Base-by-base conservation (phyloP, 1,284 basidiomycete species). In the Cutaneotrichosporon arboriforme region DNA sequence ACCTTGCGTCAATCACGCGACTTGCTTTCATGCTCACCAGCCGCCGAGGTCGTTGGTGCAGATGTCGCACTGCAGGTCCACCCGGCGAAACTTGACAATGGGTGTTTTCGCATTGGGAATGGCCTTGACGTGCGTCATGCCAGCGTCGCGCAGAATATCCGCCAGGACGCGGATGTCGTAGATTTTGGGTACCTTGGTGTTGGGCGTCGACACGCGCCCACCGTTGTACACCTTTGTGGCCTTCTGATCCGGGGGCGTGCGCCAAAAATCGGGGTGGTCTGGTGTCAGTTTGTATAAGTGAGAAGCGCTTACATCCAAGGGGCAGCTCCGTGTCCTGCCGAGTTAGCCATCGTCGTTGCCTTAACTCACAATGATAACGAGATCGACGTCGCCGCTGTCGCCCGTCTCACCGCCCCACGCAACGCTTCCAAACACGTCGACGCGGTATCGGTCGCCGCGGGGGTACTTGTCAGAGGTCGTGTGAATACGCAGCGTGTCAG, bases 381-480 rank as follows among this genome's bases (percentile, higher is more conserved):
- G 45, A 57, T 76, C 74, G 18, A 76, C 42, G 57, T 76, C 74
- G 4, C 66, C 67, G 10, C 62, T 60, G 22, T 52, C 44, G 4
- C 70, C 69, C 0, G 68, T 72, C 41, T 67, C 62, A 2, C 74
- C 74, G 13, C 70, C 72, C 74, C 74, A 76, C 23, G 68, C 70
- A 14, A 72, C 66, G 56, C 73, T 74, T n/a, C 74, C 74, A 60
- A 74, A 74, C 10, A 69, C 67, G 46, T 76, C 74, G 9, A 76
- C 68, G n/a, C 62, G 55, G 51, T 66, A 70, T 35, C 71, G 46
- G 10, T 49, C 38, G 47, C 50, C 5, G 31, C 44, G 15, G 17
- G 21, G 37, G 31, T 22, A 14, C 15, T 51, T 20, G 14, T n/a
- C 4, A 1, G 37, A 13, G 18, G 31, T 22, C 23, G n/a, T 21